Evolutionary conservation across 1,284 basidiomycete genomes (phyloP), one percentile per base, ranked within the genome.

Genomic region (Coniferiporia sulphurascens): DNA sequence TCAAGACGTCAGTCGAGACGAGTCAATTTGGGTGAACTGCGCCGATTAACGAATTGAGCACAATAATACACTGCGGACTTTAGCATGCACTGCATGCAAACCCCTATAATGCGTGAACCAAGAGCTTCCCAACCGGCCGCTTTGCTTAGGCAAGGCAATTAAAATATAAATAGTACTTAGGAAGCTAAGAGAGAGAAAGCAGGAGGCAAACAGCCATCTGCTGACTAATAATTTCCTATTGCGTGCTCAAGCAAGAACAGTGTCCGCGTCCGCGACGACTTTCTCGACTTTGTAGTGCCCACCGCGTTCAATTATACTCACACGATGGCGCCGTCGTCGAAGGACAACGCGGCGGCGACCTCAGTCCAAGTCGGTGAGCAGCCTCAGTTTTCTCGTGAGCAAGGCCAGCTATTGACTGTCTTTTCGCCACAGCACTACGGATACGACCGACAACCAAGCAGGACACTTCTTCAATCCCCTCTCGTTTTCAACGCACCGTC

Each of bases 401-500:
- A 49, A 15, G 35, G 27, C 27, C 19, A 44, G 45, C 21, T 46
- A n/a, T 46, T 21, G 44, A n/a, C 44, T 21, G 12, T 12, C 44
- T 63, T 54, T 63, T 55, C 61, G 58, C 60, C 62, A 53, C 71
- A 95, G 95, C 95, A 65, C 81, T 98, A 64, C 90, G 96, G 63
- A 95, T 99, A 65, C 84, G 95, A 64, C 96, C 96, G 22, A 83
- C 91, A 52, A 93, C 91, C 59, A 74, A 78, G 48, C 90, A 94
- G 69, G 92, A 96, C 77, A 80, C 88, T 59, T 78, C 80, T 60
- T 86, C 86, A 68, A 95, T 98, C 64, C 95, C 96, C 64, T 83
- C 89, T 74, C 89, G 95, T 73, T 98, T 98, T 75, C 95, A 97
- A 74, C 85, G 91, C 64, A 84, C 86, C 66, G 87, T 95, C 67